Base-by-base conservation (phyloP, 2,329 filamentous ascomycete genomes). In the Colletotrichum sp. region DNA sequence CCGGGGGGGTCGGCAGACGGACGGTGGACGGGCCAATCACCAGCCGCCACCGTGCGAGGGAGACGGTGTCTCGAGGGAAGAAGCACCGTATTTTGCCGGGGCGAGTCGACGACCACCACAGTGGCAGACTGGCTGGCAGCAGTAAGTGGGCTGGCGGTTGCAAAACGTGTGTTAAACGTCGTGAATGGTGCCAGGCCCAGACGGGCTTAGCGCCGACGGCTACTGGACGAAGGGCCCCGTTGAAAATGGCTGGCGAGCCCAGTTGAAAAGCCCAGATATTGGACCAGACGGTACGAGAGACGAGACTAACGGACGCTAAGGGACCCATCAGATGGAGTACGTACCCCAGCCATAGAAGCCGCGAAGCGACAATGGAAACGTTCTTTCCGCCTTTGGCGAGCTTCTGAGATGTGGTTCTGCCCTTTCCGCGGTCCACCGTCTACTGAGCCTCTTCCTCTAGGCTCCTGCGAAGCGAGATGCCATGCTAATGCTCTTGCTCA, bases 311-410 rank as follows among this genome's bases (percentile, higher is more conserved):
- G 48, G 27, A 22, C n/a, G 27, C 34, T 44, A n/a, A 66, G 9
- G 44, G 16, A 8, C 22, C 28, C 13, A 32, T 36, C n/a, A 39
- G 60, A 13, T 64, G 22, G 32, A 32, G n/a, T 39, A 60, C 57
- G 59, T 68, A 57, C 63, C 28, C 64, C 34, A 57, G 52, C 36
- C 30, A 39, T 74, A 19, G 34, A 73, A 74, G 74, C 74, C 57
- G 68, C 65, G 73, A 76, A 74, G 74, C 74, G 64, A 74, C 65
- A 76, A 76, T 76, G 71, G 74, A 76, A 76, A 76, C 71, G 74
- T 73, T 76, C 74, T 74, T 76, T 73, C 71, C 71, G 71, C 59
- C 74, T 76, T 52, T 75, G 70, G 70, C 59, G 73, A 75, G 30
- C 44, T 71, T 48, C 67, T 71, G 27, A 71, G 48, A 60, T 68